Evolutionary conservation across 2,329 filamentous ascomycete genomes (phyloP), one percentile per base, ranked within the genome.

Genomic region (Metarhizium anisopliae): DNA sequence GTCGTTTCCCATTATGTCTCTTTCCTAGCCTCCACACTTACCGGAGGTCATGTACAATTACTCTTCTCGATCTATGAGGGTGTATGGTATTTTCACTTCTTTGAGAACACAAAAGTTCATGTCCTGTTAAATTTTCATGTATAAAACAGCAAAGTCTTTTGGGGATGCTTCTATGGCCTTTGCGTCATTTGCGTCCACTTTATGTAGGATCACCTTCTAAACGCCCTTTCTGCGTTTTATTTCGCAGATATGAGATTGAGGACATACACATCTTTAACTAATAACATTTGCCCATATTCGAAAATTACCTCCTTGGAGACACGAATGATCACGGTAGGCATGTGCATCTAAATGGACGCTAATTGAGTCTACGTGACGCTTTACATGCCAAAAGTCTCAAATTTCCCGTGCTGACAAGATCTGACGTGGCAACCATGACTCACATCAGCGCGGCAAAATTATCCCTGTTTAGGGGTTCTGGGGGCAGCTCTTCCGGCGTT

Each of bases 31-130:
- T 56, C 32, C 25, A 16, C 11, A 6, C n/a, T 30, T 55, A 52
- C 52, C 56, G 56, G 55, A 55, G 64, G 56, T 59, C 63, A 53
- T 72, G 71, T 73, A 71, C 61, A 62, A 70, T 56, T 71, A 72
- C 58, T 60, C 56, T 65, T 67, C 29, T 38, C 20, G 4, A 5
- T 35, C 8, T 32, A 6, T n/a, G 30, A 40, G 11, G 36, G 18
- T 47, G 38, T 35, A 45, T 16, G 25, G 50, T 29, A 38, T 42
- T 56, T 30, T 38, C 16, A 36, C 25, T 38, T 52, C 35, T 50
- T 36, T 25, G n/a, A 47, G 8, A 53, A 51, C 45, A 53, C 10
- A 47, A 47, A 53, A 51, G 32, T 11, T 38, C 18, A 29, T 25
- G 36, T 25, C 38, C 47, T 51, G 45, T 30, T 49, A 20, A 14